Conservation (phyloP, 306 rosid genomes). For the Malus domestica region ASM211411v1 NC_041789.1:11627001-11627500, state of each 20-base stretch:
- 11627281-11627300: constrained; percentile 57
- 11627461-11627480: too few species aligned
- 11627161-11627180: constrained; percentile 44
- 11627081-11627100: constrained; percentile 38
- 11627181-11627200: constrained; percentile 53
- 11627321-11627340: constrained; percentile 59
- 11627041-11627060: constrained; percentile 40
- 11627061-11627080: constrained; percentile 48
- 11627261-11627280: constrained; percentile 28
- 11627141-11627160: constrained; percentile 61
- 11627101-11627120: constrained; percentile 36
- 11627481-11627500: too few species aligned
- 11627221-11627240: constrained; percentile 62
- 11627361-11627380: too few species aligned
- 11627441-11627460: too few species aligned
- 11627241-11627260: constrained; percentile 52
- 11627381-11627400: too few species aligned
- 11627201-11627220: constrained; percentile 51
- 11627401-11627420: too few species aligned
- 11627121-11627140: constrained; percentile 42
- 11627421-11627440: too few species aligned
- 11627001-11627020: constrained; percentile 40
- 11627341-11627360: neutral
- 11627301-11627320: constrained; percentile 37
- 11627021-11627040: constrained; percentile 49